These are phyloP conservation scores for Dactylellina haptotyla DNA, from an alignment of 2,329 filamentous ascomycete genomes.

Conservation along the genomic window DNA sequence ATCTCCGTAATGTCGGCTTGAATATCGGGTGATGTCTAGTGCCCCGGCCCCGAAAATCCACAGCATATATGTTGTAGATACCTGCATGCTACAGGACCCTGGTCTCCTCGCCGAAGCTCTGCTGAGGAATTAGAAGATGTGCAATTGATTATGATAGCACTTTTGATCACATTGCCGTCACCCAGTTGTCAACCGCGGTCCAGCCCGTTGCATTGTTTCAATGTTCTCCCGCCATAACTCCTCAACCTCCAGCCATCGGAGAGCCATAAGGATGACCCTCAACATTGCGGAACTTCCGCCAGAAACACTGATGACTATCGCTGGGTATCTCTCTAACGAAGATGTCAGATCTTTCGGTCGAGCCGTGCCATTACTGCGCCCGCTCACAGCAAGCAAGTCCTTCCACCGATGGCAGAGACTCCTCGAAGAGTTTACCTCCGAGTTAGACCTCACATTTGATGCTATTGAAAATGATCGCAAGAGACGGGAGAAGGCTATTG, in stretches of 20 bases:
- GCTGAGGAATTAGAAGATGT: too few species aligned
- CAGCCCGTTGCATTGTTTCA: background rate
- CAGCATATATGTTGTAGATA: too few species aligned
- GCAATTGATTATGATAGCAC: too few species aligned
- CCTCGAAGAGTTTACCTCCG: conserved; percentile 15
- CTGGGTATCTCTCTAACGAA: conserved; percentile 33
- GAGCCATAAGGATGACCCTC: background rate
- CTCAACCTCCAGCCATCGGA: background rate
- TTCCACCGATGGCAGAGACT: conserved; percentile 38
- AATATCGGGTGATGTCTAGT: too few species aligned
- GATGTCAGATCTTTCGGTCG: conserved; percentile 17
- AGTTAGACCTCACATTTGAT: conserved; percentile 18
- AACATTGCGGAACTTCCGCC: conserved; percentile 19
- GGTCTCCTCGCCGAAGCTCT: too few species aligned
- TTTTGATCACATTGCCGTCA: too few species aligned
- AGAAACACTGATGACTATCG: conserved; percentile 36
- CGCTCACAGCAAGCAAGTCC: conserved; percentile 2
- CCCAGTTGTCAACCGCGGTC: background rate
- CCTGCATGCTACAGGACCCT: too few species aligned
- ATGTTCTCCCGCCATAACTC: conserved; percentile 4
- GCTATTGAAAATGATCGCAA: conserved; percentile 25
- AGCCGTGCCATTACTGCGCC: conserved; percentile 13
- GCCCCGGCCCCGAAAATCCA: too few species aligned
- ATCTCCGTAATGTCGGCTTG: too few species aligned
- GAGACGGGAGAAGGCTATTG: background rate